Evolutionary conservation across 1,284 basidiomycete genomes (phyloP), one percentile per base, ranked within the genome.

Genomic region (Leccinum griseonigrum): DNA sequence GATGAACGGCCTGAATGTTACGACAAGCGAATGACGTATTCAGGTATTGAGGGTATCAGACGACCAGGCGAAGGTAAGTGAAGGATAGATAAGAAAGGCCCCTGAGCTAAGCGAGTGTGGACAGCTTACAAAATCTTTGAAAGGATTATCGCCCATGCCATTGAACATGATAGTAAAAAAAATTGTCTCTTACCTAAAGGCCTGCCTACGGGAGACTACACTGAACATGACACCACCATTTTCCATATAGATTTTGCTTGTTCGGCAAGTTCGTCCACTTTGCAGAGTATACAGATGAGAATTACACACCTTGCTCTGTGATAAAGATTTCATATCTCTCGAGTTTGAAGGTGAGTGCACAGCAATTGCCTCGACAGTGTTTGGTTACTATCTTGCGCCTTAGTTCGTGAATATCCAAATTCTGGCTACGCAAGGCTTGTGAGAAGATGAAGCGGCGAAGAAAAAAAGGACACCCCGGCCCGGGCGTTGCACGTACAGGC

Each of bases 361-460:
- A 3, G 78, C 67, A 8, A 81, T 63, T 2, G 79, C 77, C 13
- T 76, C 74, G 56, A 77, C 13, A 36, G 34, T 36, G 36, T 38
- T 16, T 14, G 8, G 14, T 9, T 36, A 36, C 34, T 36, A 36
- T 36, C 34, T 36, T 36, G 34, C 34, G 4, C 32, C 36, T 40
- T 40, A 40, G 38, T 16, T 40, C n/a, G 38, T 40, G n/a, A 40
- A 0, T n/a, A 6, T 36, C 34, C 11, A n/a, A n/a, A 13, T 36
- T 40, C n/a, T 40, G 16, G 4, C n/a, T 40, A 40, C 1, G 38
- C 14, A 40, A n/a, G 8, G 8, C 34, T 8, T 38, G 14, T 38
- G 13, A 38, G 16, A 14, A 38, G 36, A 38, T 36, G 34, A 36
- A 38, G 38, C 16, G 14, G 38, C 38, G 16, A 38, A 16, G 38